Percentiles rank a stretch among this genome's conserved stretches.
Conservation (phyloP, 176 grass and related monocot genomes). For the Oryza longistaminata region DNA sequence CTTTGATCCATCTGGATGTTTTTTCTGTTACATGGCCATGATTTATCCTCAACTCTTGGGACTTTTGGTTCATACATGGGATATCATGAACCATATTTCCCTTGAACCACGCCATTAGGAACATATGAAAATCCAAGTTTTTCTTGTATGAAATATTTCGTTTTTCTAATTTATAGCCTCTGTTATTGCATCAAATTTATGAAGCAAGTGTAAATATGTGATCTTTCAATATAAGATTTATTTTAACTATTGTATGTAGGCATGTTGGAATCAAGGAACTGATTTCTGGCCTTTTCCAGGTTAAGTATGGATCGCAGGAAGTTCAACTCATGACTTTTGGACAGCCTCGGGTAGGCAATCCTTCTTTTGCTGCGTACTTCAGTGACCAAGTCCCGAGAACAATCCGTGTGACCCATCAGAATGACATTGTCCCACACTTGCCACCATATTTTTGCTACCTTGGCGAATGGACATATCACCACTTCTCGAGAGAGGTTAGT, state of each 20-base stretch:
- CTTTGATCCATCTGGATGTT: constrained; percentile 22
- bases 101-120: neutral
- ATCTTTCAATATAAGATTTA: neutral
- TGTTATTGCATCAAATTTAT: constrained; percentile 9
- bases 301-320: constrained; percentile 59
- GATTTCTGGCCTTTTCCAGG: constrained; percentile 42
- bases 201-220: neutral
- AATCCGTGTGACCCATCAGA: constrained; percentile 80
- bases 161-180: neutral
- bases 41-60: neutral
- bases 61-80: neutral
- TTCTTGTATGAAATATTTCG: constrained; percentile 6
- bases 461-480: constrained; percentile 76
- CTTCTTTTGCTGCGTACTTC: constrained; percentile 83
- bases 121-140: neutral
- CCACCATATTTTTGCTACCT: constrained; percentile 83
- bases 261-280: constrained; percentile 9
- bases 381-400: constrained; percentile 57
- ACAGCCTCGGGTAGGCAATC: constrained; percentile 90
- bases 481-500: constrained; percentile 86
- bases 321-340: constrained; percentile 82
- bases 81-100: neutral
- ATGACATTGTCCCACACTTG: constrained; percentile 90
- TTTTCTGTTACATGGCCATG: neutral
- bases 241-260: constrained; percentile 12